Conservation (phyloP, 352 stramenopile genomes). For the Phytopythium mirpurense region DNA sequence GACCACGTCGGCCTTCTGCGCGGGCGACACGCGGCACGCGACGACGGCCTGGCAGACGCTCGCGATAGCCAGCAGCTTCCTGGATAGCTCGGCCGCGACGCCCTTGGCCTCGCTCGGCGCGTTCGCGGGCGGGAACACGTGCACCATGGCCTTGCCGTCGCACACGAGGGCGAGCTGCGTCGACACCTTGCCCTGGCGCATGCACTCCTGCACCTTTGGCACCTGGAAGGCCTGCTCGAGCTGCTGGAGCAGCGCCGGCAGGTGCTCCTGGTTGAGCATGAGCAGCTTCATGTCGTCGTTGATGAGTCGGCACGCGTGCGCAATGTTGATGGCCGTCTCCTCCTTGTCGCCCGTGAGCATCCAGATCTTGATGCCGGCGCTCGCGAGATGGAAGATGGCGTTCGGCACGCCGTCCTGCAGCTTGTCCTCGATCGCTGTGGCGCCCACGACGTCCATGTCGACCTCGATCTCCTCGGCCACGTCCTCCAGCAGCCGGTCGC, state of each 20-base stretch:
- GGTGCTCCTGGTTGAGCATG: conserved; percentile 45
- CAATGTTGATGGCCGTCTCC: conserved; percentile 95
- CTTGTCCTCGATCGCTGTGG: conserved; percentile 93
- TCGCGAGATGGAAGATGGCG: conserved; percentile 79
- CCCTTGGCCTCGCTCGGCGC: conserved; percentile 24
- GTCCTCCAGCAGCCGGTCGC: conserved; percentile 44
- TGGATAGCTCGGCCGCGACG: conserved; percentile 34
- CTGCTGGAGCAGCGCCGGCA: conserved; percentile 37
- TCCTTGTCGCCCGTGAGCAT: conserved; percentile 94
- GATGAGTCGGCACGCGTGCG: conserved; percentile 62
- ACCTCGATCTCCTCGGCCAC: conserved; percentile 56
- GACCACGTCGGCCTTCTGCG: conserved; percentile 81
- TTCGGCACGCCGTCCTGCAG: conserved; percentile 87
- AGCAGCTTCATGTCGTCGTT: conserved; percentile 57
- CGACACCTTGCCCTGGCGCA: conserved; percentile 35
- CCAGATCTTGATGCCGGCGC: conserved; percentile 93
- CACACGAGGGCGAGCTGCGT: conserved; percentile 53
- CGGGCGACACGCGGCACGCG: conserved; percentile 75
- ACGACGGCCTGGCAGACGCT: conserved; percentile 67
- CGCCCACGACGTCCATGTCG: conserved; percentile 82
- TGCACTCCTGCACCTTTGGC: conserved; percentile 41
- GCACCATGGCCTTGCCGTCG: conserved; percentile 67
- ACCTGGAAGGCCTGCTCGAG: conserved; percentile 42
- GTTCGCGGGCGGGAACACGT: conserved; percentile 61
- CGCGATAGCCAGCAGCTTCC: conserved; percentile 54